Evolutionary conservation across 2,329 filamentous ascomycete genomes (phyloP).

Genomic region (Colletotrichum liriopes): DNA sequence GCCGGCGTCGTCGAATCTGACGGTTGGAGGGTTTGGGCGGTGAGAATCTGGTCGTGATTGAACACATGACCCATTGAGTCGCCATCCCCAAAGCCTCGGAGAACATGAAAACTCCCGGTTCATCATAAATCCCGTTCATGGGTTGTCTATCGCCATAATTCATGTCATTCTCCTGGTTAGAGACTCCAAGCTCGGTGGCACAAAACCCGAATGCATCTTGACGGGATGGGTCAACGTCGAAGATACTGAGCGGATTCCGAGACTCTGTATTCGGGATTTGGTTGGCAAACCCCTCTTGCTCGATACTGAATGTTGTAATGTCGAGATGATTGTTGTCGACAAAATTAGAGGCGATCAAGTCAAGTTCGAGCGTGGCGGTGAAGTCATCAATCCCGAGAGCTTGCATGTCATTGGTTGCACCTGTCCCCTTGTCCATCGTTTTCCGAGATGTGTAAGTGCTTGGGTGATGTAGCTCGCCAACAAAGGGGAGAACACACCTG

Average conservation of each 20-base stretch:
- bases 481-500: neutral
- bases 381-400: conserved; percentile 20
- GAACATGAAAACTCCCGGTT: neutral
- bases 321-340: neutral
- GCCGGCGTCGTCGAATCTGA: conserved; percentile 23
- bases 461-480: conserved; percentile 2
- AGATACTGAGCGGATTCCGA: neutral
- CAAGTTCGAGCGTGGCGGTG: conserved; percentile 25
- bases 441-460: conserved; percentile 21
- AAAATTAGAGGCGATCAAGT: conserved; percentile 13
- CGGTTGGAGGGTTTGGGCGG: neutral
- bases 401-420: conserved; percentile 19
- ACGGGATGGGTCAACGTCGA: neutral
- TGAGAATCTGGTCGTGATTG: no score
- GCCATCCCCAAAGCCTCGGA: conserved; percentile 6
- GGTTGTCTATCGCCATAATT: neutral
- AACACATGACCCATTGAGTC: neutral
- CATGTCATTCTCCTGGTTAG: neutral
- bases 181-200: neutral
- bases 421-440: conserved; percentile 28
- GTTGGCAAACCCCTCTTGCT: neutral
- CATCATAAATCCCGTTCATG: neutral
- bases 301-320: neutral
- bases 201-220: neutral
- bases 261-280: neutral